These are phyloP conservation scores for Cynara cardunculus DNA, from an alignment of 129 eudicot species.

Conservation along the genomic window DNA sequence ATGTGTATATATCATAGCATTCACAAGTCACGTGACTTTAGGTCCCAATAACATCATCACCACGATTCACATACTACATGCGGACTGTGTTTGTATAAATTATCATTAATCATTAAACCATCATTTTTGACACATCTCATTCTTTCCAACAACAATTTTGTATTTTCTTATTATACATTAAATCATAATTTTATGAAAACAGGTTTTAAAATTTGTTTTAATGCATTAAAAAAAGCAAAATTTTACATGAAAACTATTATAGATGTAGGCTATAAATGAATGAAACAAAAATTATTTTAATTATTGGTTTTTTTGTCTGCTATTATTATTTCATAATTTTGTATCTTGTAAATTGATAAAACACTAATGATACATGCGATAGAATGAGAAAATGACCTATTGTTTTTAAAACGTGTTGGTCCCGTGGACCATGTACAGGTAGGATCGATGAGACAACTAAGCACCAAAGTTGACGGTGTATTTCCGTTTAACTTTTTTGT, in stretches of 20 bases:
- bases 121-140: slow-evolving; percentile 14
- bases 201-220: background rate
- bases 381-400: background rate
- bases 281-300: background rate
- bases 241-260: background rate
- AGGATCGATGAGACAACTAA: background rate
- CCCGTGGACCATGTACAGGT: background rate
- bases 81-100: slow-evolving; percentile 22
- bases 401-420: background rate
- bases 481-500: background rate
- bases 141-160: background rate
- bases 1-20: background rate
- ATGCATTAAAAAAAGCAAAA: background rate
- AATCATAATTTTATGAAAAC: background rate
- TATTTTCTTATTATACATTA: background rate
- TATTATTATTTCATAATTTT: background rate
- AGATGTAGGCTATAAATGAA: background rate
- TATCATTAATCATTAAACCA: slow-evolving; percentile 22
- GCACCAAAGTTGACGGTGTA: background rate
- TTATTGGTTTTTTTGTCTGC: background rate
- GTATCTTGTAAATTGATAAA: background rate
- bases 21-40: slow-evolving; percentile 29
- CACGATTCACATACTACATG: slow-evolving; percentile 31
- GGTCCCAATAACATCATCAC: slow-evolving; percentile 26
- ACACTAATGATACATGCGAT: background rate